Base-by-base conservation (phyloP, 192 early-diverging fungal genomes). In the Entomortierella chlamydospora region DNA sequence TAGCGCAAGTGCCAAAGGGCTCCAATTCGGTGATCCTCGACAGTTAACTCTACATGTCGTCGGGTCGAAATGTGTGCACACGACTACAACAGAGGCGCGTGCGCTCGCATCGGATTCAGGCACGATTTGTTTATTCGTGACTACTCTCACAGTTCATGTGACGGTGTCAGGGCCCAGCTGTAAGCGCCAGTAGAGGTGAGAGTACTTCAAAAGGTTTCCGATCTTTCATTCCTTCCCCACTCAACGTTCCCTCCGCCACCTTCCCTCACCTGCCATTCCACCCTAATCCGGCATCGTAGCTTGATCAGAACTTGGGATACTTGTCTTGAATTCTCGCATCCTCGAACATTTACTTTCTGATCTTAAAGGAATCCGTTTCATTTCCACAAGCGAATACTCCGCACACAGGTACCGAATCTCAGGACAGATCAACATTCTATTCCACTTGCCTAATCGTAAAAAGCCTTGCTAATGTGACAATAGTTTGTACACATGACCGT, bases 301-400 rank as follows among this genome's bases (percentile, higher is more conserved):
- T 45, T 68, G 54, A 58, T 34, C 56, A 57, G 47, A n/a, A 30
- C n/a, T 37, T 39, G 54, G 56, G 57, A 58, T 37, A 0, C 53
- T 42, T 56, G 39, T 43, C 51, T 47, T 47, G 23, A 37, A 25
- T 25, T 31, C 29, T n/a, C 28, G 23, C 12, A n/a, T 4, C 50
- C 34, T 22, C 37, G 33, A 64, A 42, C 62, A 66, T 23, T 39
- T 56, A 54, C 28, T 65, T 49, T 31, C 53, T 66, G 53, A 66
- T 56, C 53, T 64, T 28, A 56, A 18, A 17, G 13, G 25, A 29
- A 37, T 61, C 41, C 25, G 15, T 50, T 63, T 31, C 34, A 37
- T 37, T 37, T 37, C 34, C 34, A 37, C 34, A 37, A 7, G 4
- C 34, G 34, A 7, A 37, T 37, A 37, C 34, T 63, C 28, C 29